Conservation (phyloP, 139 green algal species). For the Picochlorum sp. region DNA sequence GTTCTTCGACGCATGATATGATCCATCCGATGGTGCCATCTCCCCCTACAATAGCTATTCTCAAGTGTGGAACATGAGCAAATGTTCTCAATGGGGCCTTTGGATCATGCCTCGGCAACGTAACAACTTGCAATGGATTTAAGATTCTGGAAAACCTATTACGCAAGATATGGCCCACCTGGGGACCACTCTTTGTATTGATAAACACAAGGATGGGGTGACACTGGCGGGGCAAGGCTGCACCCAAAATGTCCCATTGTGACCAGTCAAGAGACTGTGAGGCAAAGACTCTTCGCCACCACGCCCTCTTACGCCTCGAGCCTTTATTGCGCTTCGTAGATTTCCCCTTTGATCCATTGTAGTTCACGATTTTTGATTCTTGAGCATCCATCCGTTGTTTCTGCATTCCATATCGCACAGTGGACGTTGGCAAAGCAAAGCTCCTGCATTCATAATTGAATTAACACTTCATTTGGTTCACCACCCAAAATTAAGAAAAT, state of each 20-base stretch:
- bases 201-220: slow-evolving; percentile 58
- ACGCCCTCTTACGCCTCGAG: slow-evolving; percentile 1
- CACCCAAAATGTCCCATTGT: slow-evolving; percentile 11
- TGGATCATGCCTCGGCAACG: slow-evolving; percentile 53
- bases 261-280: slow-evolving; percentile 13
- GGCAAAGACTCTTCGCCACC: slow-evolving; percentile 13
- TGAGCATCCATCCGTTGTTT: no score
- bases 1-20: slow-evolving; percentile 43
- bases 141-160: slow-evolving; percentile 64
- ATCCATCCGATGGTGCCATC: slow-evolving; percentile 76
- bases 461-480: background rate
- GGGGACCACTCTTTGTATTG: slow-evolving; percentile 68
- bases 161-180: slow-evolving; percentile 42
- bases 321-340: slow-evolving; percentile 1
- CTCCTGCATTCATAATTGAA: background rate
- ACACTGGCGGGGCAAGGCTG: slow-evolving; percentile 17
- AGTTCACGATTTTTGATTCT: background rate
- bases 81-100: slow-evolving; percentile 60
- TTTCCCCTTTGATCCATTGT: background rate
- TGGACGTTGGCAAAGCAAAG: background rate
- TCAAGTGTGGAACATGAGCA: slow-evolving; percentile 36
- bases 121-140: slow-evolving; percentile 72
- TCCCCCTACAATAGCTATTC: slow-evolving; percentile 67
- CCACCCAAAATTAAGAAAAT: background rate
- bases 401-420: background rate